A percentile compares a stretch with the other conserved stretches of the same genome.
Evolutionary conservation across 345 rosid genomes (phyloP).

Genomic region (Hibiscus trionum): DNA sequence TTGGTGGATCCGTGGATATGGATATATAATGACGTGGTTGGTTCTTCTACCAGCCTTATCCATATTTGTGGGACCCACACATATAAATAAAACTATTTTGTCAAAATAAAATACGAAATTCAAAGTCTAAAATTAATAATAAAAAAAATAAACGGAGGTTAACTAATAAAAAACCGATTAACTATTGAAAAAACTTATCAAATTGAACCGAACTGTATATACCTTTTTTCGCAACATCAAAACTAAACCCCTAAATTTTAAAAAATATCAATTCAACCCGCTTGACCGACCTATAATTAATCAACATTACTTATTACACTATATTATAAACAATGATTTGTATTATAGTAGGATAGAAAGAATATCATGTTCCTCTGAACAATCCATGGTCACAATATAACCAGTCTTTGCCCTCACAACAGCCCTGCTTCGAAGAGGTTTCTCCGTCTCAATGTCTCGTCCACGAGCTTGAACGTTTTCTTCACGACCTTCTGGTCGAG

Average conservation of each 20-base stretch:
- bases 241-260: no score
- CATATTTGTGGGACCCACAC: not conserved
- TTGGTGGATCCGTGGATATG: not conserved
- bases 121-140: no score
- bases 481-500: conserved; percentile 91
- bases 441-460: conserved; percentile 83
- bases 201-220: no score
- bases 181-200: no score
- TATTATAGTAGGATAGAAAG: not conserved
- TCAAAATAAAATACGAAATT: no score
- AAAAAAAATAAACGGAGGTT: no score
- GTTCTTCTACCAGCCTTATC: conserved; percentile 2
- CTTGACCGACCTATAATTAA: no score
- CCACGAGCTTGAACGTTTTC: conserved; percentile 97
- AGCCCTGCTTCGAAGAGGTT: conserved; percentile 90
- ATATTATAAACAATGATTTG: no score
- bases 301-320: no score
- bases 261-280: no score
- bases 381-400: conserved; percentile 11
- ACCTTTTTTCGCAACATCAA: no score
- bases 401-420: conserved; percentile 40
- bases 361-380: not conserved
- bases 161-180: no score
- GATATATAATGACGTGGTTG: conserved; percentile 1
- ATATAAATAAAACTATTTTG: not conserved